Conservation (phyloP, 2,329 filamentous ascomycete species). For the Aspergillus brunneoviolaceus region DNA sequence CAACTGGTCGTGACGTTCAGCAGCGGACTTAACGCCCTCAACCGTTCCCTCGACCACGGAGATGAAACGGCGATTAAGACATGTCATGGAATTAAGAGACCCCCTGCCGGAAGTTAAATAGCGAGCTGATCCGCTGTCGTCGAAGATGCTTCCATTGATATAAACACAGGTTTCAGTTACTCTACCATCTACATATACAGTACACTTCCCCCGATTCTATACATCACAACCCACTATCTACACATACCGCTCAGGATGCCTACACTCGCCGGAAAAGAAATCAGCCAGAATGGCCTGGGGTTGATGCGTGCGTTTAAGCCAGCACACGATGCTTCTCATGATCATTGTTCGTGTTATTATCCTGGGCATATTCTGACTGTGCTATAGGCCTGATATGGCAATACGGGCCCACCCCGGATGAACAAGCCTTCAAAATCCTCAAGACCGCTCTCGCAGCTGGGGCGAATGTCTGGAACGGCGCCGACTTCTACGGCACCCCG, state of each 20-base stretch:
- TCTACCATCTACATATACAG: too few species aligned
- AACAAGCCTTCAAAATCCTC: slow-evolving; percentile 47
- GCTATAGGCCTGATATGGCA: not conserved
- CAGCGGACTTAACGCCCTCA: not conserved
- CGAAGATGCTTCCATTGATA: too few species aligned
- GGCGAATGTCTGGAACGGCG: slow-evolving; percentile 31
- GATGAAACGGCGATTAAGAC: not conserved
- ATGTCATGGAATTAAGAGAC: not conserved
- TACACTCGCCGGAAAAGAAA: too few species aligned
- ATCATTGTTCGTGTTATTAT: too few species aligned
- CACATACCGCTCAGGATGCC: too few species aligned
- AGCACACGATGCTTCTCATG: too few species aligned
- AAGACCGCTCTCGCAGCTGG: slow-evolving; percentile 1
- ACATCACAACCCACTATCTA: too few species aligned
- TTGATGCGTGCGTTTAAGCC: too few species aligned
- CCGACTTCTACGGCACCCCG: slow-evolving; percentile 35
- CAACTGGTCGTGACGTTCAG: slow-evolving; percentile 1
- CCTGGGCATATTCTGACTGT: not conserved
- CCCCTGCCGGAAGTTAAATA: not conserved
- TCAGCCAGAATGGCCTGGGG: too few species aligned
- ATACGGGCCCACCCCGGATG: too few species aligned
- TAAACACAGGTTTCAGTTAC: too few species aligned
- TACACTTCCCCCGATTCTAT: too few species aligned
- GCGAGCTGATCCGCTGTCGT: not conserved
- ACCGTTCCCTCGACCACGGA: not conserved